These are phyloP conservation scores for Mycena epipterygia DNA, from an alignment of 768 basidiomycete species.

Conservation along the genomic window DNA sequence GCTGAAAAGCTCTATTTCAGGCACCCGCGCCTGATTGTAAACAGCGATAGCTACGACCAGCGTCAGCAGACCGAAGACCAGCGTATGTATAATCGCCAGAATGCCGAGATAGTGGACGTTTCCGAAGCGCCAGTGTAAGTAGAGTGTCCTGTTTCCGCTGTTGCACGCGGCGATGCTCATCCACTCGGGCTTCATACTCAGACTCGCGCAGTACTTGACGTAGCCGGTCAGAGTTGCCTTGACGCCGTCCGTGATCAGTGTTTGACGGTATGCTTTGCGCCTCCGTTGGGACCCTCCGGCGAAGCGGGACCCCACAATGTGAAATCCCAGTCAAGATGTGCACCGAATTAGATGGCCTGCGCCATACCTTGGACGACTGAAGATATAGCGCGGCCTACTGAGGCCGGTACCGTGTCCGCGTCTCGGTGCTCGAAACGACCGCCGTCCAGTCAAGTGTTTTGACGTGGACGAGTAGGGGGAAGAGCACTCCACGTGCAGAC, in stretches of 20 bases:
- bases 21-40: no score
- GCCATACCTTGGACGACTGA: constrained; percentile 2
- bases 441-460: neutral
- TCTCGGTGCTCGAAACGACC: neutral
- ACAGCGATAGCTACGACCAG: no score
- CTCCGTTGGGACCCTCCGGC: neutral
- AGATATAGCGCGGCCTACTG: neutral
- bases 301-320: neutral
- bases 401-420: neutral
- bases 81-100: constrained; percentile 1
- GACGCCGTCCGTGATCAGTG: neutral
- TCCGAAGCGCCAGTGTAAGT: constrained; percentile 7
- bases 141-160: neutral
- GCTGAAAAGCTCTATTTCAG: no score
- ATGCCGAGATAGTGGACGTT: constrained; percentile 10
- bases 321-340: neutral
- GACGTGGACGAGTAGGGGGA: constrained; percentile 12
- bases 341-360: neutral
- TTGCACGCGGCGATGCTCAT: neutral
- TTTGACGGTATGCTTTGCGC: no score
- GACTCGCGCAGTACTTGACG: neutral
- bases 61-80: neutral
- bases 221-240: constrained; percentile 11
- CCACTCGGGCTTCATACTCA: neutral
- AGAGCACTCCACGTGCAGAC: constrained; percentile 8